phyloP scores from a whole-genome alignment of 495 filamentous ascomycete species.

The Schizothecium vesticola region DNA sequence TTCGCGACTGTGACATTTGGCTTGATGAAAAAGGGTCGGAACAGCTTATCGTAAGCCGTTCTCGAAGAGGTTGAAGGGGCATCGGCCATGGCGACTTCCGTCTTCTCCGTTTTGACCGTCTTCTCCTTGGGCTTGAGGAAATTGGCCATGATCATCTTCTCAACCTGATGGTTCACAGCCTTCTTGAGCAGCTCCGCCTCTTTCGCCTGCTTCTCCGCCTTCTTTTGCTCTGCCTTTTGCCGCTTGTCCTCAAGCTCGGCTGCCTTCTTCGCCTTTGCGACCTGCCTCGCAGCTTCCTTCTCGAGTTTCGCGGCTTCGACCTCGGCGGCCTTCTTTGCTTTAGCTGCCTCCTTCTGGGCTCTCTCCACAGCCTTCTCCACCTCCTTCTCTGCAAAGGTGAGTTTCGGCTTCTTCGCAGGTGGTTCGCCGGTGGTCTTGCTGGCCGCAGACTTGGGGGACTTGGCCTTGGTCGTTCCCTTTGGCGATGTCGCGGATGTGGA shows the following conservation, averaged over 20 bases:
- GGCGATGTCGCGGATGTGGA: not conserved
- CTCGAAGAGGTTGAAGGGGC: slow-evolving; percentile 24
- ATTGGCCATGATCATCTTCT: slow-evolving; percentile 24
- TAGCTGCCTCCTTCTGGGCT: slow-evolving; percentile 34
- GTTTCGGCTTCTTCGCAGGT: slow-evolving; percentile 3
- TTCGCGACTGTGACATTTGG: slow-evolving; percentile 59
- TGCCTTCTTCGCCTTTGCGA: slow-evolving; percentile 37
- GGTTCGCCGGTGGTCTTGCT: not conserved
- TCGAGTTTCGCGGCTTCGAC: slow-evolving; percentile 45
- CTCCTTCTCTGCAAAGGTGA: slow-evolving; percentile 49
- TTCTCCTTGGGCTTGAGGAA: not conserved
- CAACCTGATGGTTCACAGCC: slow-evolving; percentile 55
- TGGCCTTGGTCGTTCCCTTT: not conserved
- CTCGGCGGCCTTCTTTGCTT: slow-evolving; percentile 50
- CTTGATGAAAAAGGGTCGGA: slow-evolving; percentile 74
- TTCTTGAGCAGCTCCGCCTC: slow-evolving; percentile 38
- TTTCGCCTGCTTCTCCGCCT: slow-evolving; percentile 41
- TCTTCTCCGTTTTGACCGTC: not conserved
- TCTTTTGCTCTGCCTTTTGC: slow-evolving; percentile 25
- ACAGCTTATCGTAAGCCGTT: slow-evolving; percentile 60
- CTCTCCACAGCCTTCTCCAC: slow-evolving; percentile 35
- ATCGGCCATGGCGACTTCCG: slow-evolving; percentile 62
- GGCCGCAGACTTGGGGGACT: not conserved
- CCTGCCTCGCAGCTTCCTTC: slow-evolving; percentile 39
- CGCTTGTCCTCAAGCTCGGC: slow-evolving; percentile 32